Evolutionary conservation across 169 alveolate genomes (phyloP).

Genomic region (Eimeria zaria): DNA sequence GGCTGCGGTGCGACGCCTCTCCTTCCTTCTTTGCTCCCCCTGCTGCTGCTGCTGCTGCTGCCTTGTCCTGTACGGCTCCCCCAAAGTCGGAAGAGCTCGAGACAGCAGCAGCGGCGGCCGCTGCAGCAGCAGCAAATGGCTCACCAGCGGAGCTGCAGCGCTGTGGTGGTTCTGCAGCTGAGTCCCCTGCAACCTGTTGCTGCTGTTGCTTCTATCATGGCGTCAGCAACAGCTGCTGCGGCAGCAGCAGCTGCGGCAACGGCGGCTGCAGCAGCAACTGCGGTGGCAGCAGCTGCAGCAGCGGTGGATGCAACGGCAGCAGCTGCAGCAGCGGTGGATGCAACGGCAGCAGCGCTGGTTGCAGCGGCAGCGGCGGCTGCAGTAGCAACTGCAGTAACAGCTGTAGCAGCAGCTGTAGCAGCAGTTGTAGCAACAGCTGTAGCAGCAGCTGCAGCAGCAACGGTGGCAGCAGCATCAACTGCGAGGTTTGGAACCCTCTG

Average conservation of each 20-base stretch:
- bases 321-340: neutral
- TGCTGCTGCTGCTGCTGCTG: conserved; percentile 33
- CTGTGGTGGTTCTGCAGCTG: conserved; percentile 12
- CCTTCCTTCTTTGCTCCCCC: conserved; percentile 17
- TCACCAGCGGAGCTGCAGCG: conserved; percentile 61
- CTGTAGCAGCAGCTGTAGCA: neutral
- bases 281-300: too few species aligned
- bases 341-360: neutral
- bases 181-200: conserved; percentile 5
- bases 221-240: neutral
- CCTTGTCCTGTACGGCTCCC: conserved; percentile 7
- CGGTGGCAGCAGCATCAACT: conserved; percentile 39
- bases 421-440: neutral
- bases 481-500: conserved; percentile 52
- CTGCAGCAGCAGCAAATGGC: neutral
- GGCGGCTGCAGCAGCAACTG: too few species aligned
- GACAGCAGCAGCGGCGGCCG: conserved; percentile 51
- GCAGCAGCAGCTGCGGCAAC: too few species aligned
- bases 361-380: neutral
- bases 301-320: neutral
- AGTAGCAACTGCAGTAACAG: neutral
- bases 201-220: conserved; percentile 58
- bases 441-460: conserved; percentile 6
- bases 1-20: conserved; percentile 67
- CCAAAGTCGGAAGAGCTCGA: conserved; percentile 74